Evolutionary conservation across 2,329 filamentous ascomycete genomes (phyloP).

Genomic region (Fusarium citri): DNA sequence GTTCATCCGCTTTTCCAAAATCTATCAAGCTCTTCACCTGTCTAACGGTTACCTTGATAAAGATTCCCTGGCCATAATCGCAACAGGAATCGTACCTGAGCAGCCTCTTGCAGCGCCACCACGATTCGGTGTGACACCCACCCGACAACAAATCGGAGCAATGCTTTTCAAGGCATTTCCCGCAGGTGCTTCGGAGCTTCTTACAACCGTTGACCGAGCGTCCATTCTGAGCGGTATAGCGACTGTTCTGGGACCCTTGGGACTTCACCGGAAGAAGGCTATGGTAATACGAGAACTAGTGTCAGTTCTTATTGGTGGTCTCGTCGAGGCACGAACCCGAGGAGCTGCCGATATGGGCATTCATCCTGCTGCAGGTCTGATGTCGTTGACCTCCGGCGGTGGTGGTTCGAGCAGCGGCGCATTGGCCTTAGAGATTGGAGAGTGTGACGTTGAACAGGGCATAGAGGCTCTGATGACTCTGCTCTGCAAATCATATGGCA

Average conservation of each 20-base stretch:
- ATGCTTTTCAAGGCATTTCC: constrained; percentile 78
- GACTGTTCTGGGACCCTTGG: constrained; percentile 82
- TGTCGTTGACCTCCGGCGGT: constrained; percentile 71
- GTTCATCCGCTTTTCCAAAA: constrained; percentile 77
- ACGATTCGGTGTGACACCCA: constrained; percentile 66
- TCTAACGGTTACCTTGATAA: constrained; percentile 72
- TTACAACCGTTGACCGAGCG: constrained; percentile 80
- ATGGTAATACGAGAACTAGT: constrained; percentile 90
- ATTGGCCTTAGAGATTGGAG: constrained; percentile 69
- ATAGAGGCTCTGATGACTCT: constrained; percentile 72
- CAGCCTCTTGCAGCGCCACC: constrained; percentile 64
- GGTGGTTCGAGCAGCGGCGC: constrained; percentile 62
- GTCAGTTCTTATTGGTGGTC: constrained; percentile 81
- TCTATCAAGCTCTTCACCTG: constrained; percentile 75
- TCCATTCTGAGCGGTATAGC: constrained; percentile 87
- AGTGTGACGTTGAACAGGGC: constrained; percentile 73
- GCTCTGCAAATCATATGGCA: constrained; percentile 72
- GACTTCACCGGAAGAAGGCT: constrained; percentile 88
- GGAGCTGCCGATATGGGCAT: constrained; percentile 97
- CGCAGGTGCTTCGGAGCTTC: constrained; percentile 70
- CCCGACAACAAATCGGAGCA: constrained; percentile 72
- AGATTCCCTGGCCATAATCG: constrained; percentile 71
- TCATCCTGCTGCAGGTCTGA: constrained; percentile 89
- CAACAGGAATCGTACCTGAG: constrained; percentile 69
- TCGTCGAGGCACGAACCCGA: constrained; percentile 90